Evolutionary conservation across 2,329 filamentous ascomycete species (phyloP), one percentile per base, ranked within the genome.

Genomic region (Sporothrix phasma): DNA sequence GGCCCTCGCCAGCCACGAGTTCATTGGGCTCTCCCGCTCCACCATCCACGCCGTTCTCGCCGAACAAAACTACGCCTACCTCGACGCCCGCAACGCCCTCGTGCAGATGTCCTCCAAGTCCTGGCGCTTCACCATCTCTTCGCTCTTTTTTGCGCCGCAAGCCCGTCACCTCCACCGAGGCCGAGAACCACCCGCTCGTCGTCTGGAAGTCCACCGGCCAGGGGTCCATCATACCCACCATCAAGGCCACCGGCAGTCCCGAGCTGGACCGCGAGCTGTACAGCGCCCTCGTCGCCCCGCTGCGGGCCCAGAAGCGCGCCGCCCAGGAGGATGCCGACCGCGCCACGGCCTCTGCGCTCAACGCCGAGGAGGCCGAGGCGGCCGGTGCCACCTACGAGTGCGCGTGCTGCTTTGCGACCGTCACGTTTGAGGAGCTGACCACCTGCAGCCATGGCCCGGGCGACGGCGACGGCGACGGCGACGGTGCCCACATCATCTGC

Each of bases 61-160:
- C 59, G 90, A 94, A 73, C 85, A 83, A 71, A 94, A 94, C 75
- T 86, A 89, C 74, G 88, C 87, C 8, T 94, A 93, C 70, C 84
- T 88, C 24, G 82, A 87, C 34, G 86, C 88, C 13, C 82, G 89
- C 41, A 83, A 82, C 17, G 89, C 87, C 1, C 81, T 94, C 17
- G 82, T 89, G 62, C 81, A 80, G 1, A 75, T 93, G 13, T 86
- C 87, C 6, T 83, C 84, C 51, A 89, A 86, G 73, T 90, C 89
- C 39, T 94, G 90, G 90, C 83, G 88, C 54, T 89, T 88, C 66
- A 86, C 88, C 41, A 79, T 93, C 62, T 85, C 88, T 0, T 85
- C 83, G 8, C 78, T 92, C n/a, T 83, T 92, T n/a, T 69, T 80
- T 86, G 54, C 81, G 87, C 37, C 88, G 85, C 70, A 66, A 62